Evolutionary conservation across 2,329 filamentous ascomycete species (phyloP), one percentile per base, ranked within the genome.

Genomic region (Mycosphaerella sp.): DNA sequence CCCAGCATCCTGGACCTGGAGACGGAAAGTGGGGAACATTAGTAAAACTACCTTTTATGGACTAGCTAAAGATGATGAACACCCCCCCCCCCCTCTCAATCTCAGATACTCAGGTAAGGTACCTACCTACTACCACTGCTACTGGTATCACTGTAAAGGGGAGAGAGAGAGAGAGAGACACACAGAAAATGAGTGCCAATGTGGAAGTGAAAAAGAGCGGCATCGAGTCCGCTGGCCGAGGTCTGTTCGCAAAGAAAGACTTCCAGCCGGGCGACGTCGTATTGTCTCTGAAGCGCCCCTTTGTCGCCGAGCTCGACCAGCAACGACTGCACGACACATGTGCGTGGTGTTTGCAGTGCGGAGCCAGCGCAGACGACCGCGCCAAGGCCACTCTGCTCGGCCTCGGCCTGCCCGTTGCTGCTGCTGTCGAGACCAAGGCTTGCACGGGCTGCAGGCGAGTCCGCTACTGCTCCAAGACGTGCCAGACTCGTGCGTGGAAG

Each of bases 401-500:
- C 34, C 62, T 66, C 3, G 63, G 66, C 34, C 63, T 61, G 1
- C 63, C 60, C 27, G 46, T 46, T 14, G 54, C 53, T 12, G 52
- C n/a, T n/a, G 50, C 14, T n/a, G 49, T 55, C 37, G 53, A 63
- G 2, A 68, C 82, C n/a, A 77, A 75, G 50, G 72, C 71, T 18
- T 85, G 81, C 62, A 74, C 75, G 2, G 78, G 77, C 6, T 85
- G 81, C 61, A 75, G 74, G 50, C 68, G 75, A 28, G 75, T 81
- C 2, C 76, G 71, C 56, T 85, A 84, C 63, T 85, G 81, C 64
- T 73, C 75, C 57, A 79, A 75, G 78, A 67, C 62, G 25, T 85
- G 81, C 62, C 81, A 85, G 68, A 67, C 71, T 39, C 71, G 74
- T 59, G 75, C 80, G 21, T 85, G 81, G 81, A 77, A 74, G 45